A percentile compares a stretch with the other conserved stretches of the same genome.
phyloP scores from a whole-genome alignment of 83 land plant species.

The Thuja plicata region DNA sequence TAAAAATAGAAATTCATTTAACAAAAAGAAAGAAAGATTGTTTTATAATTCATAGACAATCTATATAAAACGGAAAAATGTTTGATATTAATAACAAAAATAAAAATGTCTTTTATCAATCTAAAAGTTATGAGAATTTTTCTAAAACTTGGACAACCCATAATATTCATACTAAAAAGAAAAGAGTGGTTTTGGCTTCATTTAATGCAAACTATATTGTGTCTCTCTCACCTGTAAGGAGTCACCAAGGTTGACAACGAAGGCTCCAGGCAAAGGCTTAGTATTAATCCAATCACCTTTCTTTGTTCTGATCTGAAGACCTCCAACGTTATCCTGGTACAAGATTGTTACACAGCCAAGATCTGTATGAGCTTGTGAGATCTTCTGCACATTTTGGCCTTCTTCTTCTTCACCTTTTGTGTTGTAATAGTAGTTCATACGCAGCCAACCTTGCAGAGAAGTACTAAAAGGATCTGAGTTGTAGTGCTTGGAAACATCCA shows the following conservation, averaged over 20 bases:
- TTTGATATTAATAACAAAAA: no score
- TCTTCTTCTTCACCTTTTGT: neutral
- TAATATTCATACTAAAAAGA: no score
- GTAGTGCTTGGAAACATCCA: neutral
- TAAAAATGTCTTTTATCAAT: no score
- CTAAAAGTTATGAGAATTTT: no score
- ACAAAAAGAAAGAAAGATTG: no score
- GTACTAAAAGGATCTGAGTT: neutral
- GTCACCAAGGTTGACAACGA: conserved; percentile 39
- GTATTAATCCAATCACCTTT: conserved; percentile 33
- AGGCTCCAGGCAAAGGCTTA: conserved; percentile 16
- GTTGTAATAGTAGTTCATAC: conserved; percentile 10
- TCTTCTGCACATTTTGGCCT: neutral
- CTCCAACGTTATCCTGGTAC: conserved; percentile 23
- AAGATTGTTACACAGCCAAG: conserved; percentile 21
- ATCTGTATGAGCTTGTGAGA: conserved; percentile 26
- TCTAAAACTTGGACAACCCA: no score
- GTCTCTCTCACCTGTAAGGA: conserved; percentile 17
- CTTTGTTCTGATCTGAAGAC: conserved; percentile 24
- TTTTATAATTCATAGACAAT: no score
- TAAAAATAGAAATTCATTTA: neutral
- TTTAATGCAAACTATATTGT: no score
- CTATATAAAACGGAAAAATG: no score
- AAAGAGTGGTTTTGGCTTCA: no score
- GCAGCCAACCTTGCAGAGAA: conserved; percentile 11